phyloP scores from a whole-genome alignment of 2,329 filamentous ascomycete species.

The Curvularia sp. region DNA sequence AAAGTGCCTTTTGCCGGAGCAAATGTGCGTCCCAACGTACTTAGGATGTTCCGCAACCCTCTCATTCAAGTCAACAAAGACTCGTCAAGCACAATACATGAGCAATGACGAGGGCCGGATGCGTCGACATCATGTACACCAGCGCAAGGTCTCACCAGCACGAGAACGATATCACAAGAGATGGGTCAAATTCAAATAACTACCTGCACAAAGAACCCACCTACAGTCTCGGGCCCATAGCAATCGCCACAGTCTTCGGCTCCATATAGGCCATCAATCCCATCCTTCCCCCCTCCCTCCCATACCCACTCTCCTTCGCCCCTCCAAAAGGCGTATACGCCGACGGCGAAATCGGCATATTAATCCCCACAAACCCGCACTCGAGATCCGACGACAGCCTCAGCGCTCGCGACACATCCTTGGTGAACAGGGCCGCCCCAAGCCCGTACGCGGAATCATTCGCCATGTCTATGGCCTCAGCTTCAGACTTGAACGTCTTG shows the following conservation, averaged over 20 bases:
- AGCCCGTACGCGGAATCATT: conserved; percentile 44
- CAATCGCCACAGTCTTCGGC: conserved; percentile 6
- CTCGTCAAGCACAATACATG: not conserved
- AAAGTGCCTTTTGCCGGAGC: not conserved
- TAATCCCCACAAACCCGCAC: conserved; percentile 30
- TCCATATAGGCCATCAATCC: conserved; percentile 10
- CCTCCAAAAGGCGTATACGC: conserved; percentile 8
- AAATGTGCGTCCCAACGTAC: not conserved
- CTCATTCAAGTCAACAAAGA: not conserved
- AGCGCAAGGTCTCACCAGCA: not conserved
- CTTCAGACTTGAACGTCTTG: conserved; percentile 43
- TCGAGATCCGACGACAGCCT: conserved; percentile 28
- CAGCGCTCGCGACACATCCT: conserved; percentile 22
- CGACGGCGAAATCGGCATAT: conserved; percentile 5
- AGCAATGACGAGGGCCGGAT: not conserved
- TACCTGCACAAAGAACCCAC: not conserved
- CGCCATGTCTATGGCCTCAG: conserved; percentile 41
- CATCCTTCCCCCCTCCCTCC: conserved; percentile 2
- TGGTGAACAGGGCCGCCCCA: conserved; percentile 20
- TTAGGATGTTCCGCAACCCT: not conserved
- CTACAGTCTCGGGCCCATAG: not conserved
- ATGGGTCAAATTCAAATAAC: not conserved
- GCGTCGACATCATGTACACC: not conserved
- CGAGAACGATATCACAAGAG: not conserved
- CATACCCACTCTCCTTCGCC: conserved; percentile 10